phyloP scores from a whole-genome alignment of 208 protist species.

The Leishmania mexicana region DNA sequence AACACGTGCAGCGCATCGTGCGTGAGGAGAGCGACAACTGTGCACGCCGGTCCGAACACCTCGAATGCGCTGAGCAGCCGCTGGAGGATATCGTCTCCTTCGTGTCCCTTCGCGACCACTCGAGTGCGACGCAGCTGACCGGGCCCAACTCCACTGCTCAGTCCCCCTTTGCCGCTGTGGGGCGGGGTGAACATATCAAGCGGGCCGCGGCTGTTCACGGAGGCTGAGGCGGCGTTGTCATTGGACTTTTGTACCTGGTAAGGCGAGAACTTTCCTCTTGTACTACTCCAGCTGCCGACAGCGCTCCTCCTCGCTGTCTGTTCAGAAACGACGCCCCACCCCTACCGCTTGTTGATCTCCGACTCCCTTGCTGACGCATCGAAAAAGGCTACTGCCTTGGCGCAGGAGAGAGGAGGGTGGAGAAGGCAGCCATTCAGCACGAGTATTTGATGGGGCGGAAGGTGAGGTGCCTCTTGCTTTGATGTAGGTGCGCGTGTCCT shows the following conservation, averaged over 20 bases:
- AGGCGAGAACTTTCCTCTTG: neutral
- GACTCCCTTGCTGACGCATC: neutral
- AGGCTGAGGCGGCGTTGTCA: neutral
- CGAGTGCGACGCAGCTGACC: neutral
- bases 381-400: neutral
- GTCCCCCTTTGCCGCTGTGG: neutral
- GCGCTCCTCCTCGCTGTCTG: too few species aligned
- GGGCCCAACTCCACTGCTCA: neutral
- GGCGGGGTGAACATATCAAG: neutral
- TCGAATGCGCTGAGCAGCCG: slow-evolving; percentile 7
- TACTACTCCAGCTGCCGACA: neutral
- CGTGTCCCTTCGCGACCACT: slow-evolving; percentile 15
- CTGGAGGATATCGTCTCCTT: slow-evolving; percentile 15
- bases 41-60: slow-evolving; percentile 17
- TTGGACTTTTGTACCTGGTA: neutral
- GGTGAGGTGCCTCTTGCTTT: neutral
- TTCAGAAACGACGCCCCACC: neutral
- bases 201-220: neutral
- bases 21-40: slow-evolving; percentile 23
- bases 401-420: neutral
- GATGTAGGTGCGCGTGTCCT: neutral
- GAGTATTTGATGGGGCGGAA: neutral
- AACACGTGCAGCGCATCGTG: slow-evolving; percentile 14
- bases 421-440: neutral
- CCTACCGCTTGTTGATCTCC: neutral